A percentile compares a stretch with the other conserved stretches of the same genome.
Conservation (phyloP, 139 green algal species). For the Auxenochlorella protothecoides region DNA sequence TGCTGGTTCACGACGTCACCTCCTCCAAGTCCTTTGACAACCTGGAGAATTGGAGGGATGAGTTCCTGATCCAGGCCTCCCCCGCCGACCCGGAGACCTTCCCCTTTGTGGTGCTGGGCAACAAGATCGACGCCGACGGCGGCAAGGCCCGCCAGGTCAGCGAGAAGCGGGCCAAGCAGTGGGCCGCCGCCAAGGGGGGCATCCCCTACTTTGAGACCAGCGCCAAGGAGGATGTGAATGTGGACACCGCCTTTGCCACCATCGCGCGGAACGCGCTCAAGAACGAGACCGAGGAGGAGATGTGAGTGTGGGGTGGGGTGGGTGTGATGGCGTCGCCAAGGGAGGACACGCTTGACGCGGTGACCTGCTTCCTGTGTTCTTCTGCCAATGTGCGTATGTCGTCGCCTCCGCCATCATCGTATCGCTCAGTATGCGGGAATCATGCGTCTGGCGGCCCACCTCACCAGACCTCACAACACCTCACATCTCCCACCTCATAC, state of each 20-base stretch:
- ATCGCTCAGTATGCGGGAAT: too few relatives aligned
- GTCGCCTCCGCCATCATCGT: too few relatives aligned
- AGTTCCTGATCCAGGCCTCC: constrained; percentile 92
- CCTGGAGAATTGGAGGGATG: constrained; percentile 95
- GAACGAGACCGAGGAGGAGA: constrained; percentile 88
- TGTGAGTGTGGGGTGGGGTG: constrained; percentile 40
- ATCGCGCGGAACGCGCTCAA: constrained; percentile 86
- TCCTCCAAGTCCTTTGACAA: constrained; percentile 91
- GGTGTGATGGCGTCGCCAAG: constrained; percentile 1
- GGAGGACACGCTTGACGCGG: too few relatives aligned
- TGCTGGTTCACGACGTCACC: constrained; percentile 98
- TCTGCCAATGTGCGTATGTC: too few relatives aligned
- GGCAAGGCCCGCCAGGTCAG: constrained; percentile 67
- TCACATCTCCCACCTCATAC: too few relatives aligned
- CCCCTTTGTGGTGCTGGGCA: constrained; percentile 96
- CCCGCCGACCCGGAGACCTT: constrained; percentile 88
- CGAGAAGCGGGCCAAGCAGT: constrained; percentile 91
- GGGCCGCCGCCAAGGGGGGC: constrained; percentile 80
- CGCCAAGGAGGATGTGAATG: constrained; percentile 88
- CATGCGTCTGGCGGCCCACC: too few relatives aligned
- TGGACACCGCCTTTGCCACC: constrained; percentile 62
- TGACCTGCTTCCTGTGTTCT: too few relatives aligned
- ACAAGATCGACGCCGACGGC: constrained; percentile 94
- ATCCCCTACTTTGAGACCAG: constrained; percentile 95
- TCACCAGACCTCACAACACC: too few relatives aligned